Base-by-base conservation (phyloP, 495 filamentous ascomycete genomes). In the Opeltia flavorubescens region DNA sequence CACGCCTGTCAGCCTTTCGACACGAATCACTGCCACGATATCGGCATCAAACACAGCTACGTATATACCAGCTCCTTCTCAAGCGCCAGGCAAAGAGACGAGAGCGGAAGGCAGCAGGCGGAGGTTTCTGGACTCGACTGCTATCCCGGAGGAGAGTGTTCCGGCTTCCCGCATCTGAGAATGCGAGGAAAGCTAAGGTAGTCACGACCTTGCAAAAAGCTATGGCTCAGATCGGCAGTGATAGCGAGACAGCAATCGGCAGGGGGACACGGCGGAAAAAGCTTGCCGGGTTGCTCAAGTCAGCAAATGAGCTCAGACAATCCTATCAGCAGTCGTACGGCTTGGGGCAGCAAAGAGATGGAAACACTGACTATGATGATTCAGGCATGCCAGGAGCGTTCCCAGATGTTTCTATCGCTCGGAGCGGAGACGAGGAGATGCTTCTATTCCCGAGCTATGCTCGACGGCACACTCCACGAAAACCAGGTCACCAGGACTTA, bases 391-490 rank as follows among this genome's bases (percentile, higher is more conserved):
- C 83, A 0, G 83, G 80, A 1, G 71, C 81, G 4, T 95, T 88
- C 54, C 85, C 86, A 1, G 80, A 93, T 52, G 81, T 86, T 15
- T 75, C 81, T 11, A 81, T 95, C 43, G 77, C 82, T 18, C 71
- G 78, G 6, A 81, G 76, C 31, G 88, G 84, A 18, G 77, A 84
- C 51, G 89, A 95, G 63, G 85, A 95, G 66, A 84, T 99, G 78
- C 73, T 96, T 9, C 55, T 96, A 12, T 99, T 95, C 57, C 91
- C 91, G 6, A 89, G 85, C 55, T 93, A 96, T 65, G 83, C 84
- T 35, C 69, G 84, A 60, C 72, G 70, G 55, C 73, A 93, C 61
- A 42, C 53, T 15, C 55, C 58, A 33, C 52, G 61, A 46, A 63
- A 56, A 25, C 55, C 53, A 46, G 61, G 47, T 61, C 67, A 34